Percentiles rank a stretch among this genome's conserved stretches.
Evolutionary conservation across 768 basidiomycete species (phyloP).

Genomic region (Phlebiopsis gigantea): DNA sequence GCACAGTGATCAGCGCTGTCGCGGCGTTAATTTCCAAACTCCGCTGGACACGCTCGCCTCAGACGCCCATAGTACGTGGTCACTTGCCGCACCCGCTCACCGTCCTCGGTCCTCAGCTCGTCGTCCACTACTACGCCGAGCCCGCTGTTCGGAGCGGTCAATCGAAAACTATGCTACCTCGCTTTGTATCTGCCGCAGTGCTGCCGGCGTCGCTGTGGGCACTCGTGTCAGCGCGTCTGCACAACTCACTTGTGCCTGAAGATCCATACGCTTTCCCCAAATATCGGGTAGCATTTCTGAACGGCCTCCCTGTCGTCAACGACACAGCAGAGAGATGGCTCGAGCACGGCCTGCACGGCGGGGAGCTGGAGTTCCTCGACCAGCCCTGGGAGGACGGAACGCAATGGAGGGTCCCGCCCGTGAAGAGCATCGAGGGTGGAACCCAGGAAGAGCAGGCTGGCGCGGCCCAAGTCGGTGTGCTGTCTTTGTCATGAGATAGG

Average conservation of each 20-base stretch:
- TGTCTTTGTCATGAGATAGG: neutral
- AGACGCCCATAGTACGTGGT: neutral
- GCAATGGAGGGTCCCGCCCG: conserved; percentile 32
- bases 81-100: neutral
- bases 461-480: conserved; percentile 13
- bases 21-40: conserved; percentile 8
- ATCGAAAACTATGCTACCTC: neutral
- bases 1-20: conserved; percentile 1
- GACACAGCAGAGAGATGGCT: conserved; percentile 76
- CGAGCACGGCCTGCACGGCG: conserved; percentile 62
- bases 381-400: conserved; percentile 48
- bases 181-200: conserved; percentile 19
- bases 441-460: conserved; percentile 32
- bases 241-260: conserved; percentile 62
- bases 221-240: conserved; percentile 32
- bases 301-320: conserved; percentile 67
- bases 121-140: neutral
- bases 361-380: conserved; percentile 72
- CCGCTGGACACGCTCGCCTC: neutral
- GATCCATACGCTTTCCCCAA: conserved; percentile 82
- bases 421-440: conserved; percentile 58
- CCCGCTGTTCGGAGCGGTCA: neutral
- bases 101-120: neutral
- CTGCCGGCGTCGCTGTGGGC: conserved; percentile 30
- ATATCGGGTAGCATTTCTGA: conserved; percentile 73